Evolutionary conservation across 192 early-diverging fungal genomes (phyloP).

Genomic region (Globomyces pollinis-pini): DNA sequence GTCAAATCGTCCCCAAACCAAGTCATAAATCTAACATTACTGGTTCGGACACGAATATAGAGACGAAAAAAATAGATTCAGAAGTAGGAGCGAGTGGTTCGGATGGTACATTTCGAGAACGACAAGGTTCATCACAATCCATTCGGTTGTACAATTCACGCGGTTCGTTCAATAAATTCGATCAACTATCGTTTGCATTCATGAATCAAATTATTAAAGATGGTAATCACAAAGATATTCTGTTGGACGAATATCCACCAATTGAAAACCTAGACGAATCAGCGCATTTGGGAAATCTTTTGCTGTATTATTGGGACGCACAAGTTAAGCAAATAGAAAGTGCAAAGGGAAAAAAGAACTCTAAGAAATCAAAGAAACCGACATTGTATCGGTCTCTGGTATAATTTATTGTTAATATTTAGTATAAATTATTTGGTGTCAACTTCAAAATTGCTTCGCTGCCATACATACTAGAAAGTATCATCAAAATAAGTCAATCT

Average conservation of each 20-base stretch:
- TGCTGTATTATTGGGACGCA: neutral
- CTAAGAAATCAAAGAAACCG: neutral
- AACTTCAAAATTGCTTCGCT: slow-evolving; percentile 16
- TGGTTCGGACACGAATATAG: neutral
- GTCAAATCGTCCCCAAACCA: too few relatives aligned
- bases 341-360: neutral
- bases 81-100: too few relatives aligned
- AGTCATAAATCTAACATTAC: too few relatives aligned
- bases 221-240: slow-evolving; percentile 20
- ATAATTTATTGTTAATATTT: too few relatives aligned
- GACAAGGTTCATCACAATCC: neutral
- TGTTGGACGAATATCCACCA: slow-evolving; percentile 18
- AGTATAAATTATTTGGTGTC: slow-evolving; percentile 23
- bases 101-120: neutral
- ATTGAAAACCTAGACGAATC: slow-evolving; percentile 29
- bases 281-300: neutral
- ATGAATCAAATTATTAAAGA: slow-evolving; percentile 29
- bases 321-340: neutral
- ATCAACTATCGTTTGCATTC: slow-evolving; percentile 5
- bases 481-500: slow-evolving; percentile 29
- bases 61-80: neutral
- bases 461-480: slow-evolving; percentile 23
- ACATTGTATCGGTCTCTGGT: too few relatives aligned
- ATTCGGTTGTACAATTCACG: neutral
- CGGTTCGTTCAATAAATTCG: neutral